phyloP scores from a whole-genome alignment of 2,329 filamentous ascomycete genomes.

The Sclerotinia spermophila region DNA sequence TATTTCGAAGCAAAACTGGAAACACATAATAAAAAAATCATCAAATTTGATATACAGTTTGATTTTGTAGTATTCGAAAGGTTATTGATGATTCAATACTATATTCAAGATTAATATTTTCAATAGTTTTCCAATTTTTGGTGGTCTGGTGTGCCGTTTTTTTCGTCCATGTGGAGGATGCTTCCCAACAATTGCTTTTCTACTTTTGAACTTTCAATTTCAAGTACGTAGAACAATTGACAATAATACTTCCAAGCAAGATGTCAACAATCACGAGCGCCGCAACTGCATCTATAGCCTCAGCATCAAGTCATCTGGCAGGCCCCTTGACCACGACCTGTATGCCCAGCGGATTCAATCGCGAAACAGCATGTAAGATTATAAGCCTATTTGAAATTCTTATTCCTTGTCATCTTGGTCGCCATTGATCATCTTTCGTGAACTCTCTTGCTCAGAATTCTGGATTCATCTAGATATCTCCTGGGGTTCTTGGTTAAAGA shows the following conservation, averaged over 20 bases:
- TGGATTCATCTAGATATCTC: background rate
- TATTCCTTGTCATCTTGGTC: no score
- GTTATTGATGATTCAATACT: no score
- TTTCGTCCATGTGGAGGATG: no score
- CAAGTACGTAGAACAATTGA: background rate
- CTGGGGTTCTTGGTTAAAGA: no score
- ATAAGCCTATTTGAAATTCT: background rate
- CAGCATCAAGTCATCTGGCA: background rate
- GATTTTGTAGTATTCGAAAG: no score
- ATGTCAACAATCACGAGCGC: slow-evolving; percentile 4
- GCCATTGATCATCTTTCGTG: background rate
- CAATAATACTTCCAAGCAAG: background rate
- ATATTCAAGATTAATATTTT: no score
- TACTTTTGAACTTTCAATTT: background rate
- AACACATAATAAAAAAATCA: no score
- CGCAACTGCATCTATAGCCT: background rate
- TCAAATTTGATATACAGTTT: no score
- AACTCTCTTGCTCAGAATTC: background rate
- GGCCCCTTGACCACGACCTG: slow-evolving; percentile 7
- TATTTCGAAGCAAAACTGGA: no score
- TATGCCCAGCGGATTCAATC: slow-evolving; percentile 10
- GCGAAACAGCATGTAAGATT: slow-evolving; percentile 7
- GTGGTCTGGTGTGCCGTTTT: no score
- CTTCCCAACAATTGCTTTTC: background rate
- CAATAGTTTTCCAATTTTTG: no score